A percentile compares a stretch with the other conserved stretches of the same genome.
phyloP scores from a whole-genome alignment of 192 early-diverging fungal genomes.

The Umbelopsis vinacea region DNA sequence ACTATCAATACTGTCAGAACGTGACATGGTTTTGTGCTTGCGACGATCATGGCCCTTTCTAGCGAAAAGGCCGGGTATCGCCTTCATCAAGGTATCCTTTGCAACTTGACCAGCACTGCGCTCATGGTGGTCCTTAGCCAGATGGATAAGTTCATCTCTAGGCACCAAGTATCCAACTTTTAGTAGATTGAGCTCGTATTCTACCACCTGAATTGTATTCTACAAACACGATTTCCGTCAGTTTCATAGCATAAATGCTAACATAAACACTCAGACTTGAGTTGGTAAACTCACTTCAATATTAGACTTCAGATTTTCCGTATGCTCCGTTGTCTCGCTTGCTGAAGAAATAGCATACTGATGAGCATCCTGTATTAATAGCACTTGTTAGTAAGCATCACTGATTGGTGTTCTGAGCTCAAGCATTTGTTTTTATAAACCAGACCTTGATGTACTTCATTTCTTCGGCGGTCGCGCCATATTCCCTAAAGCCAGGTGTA shows the following conservation, averaged over 20 bases:
- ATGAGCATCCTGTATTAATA: conserved; percentile 4
- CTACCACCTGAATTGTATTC: conserved; percentile 10
- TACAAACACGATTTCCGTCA: not conserved
- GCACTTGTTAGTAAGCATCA: not conserved
- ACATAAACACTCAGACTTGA: not conserved
- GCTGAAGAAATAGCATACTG: not conserved
- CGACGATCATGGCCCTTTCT: not conserved
- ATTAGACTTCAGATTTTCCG: not conserved
- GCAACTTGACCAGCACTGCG: conserved; percentile 10
- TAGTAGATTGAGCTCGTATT: not conserved
- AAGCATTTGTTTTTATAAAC: not conserved
- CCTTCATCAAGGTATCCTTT: conserved; percentile 2
- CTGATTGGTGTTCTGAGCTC: not conserved
- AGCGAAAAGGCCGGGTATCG: not conserved
- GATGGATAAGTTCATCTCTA: not conserved
- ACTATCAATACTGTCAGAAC: not conserved
- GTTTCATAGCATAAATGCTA: not conserved
- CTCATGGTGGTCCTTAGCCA: not conserved
- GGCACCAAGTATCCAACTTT: conserved; percentile 3
- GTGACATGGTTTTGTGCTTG: not conserved
- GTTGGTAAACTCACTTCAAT: not conserved
- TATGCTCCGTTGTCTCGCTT: not conserved
- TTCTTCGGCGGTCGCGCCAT: not conserved
- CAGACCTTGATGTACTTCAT: not conserved
- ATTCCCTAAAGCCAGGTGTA: not conserved